A percentile compares a stretch with the other conserved stretches of the same genome.
phyloP scores from a whole-genome alignment of 164 flowering plant genomes.

The grape (Vitis vinifera) region ASM3070453v1 NC_081816.1:4099001-4099500 shows the following conservation, averaged over 20 bases:
- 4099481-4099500: constrained; percentile 20
- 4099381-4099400: too few relatives aligned
- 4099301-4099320: constrained; percentile 10
- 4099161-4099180: neutral
- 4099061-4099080: constrained; percentile 52
- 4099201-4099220: neutral
- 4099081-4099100: constrained; percentile 66
- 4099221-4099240: constrained; percentile 32
- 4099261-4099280: constrained; percentile 2
- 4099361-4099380: constrained; percentile 14
- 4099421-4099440: too few relatives aligned
- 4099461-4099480: too few relatives aligned
- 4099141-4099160: neutral
- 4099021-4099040: constrained; percentile 66
- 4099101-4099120: constrained; percentile 50
- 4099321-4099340: neutral
- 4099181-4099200: neutral
- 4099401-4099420: too few relatives aligned
- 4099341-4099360: constrained; percentile 1
- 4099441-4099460: too few relatives aligned
- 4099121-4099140: constrained; percentile 6
- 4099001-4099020: neutral
- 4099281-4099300: neutral
- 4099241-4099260: constrained; percentile 15
- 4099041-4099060: constrained; percentile 64